Evolutionary conservation across 805 yeast species (phyloP).

Genomic region (Candida nitratophila): DNA sequence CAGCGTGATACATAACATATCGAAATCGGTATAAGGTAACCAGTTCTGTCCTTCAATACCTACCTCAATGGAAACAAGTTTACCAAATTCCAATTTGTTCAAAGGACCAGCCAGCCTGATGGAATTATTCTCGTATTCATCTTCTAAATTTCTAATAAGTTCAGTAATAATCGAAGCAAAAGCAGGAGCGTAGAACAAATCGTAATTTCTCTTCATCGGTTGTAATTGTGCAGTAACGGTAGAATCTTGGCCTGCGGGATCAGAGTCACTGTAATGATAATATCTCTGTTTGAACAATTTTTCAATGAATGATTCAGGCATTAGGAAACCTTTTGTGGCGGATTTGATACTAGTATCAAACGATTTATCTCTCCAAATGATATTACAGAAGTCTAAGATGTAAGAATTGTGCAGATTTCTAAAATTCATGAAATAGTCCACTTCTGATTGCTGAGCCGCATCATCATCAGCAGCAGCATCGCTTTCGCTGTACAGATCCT

Average conservation of each 20-base stretch:
- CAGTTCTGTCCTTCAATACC: conserved; percentile 25
- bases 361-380: conserved; percentile 50
- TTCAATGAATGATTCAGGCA: conserved; percentile 26
- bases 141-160: conserved; percentile 41
- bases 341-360: conserved; percentile 30
- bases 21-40: conserved; percentile 30
- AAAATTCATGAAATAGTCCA: background rate
- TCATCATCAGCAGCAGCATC: conserved; percentile 1
- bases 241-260: no score
- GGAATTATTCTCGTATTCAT: conserved; percentile 22
- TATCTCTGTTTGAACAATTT: conserved; percentile 21
- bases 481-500: background rate
- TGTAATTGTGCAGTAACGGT: conserved; percentile 23
- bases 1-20: conserved; percentile 38
- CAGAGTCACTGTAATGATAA: conserved; percentile 11
- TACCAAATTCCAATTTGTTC: conserved; percentile 33
- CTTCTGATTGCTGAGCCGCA: background rate
- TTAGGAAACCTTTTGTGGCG: conserved; percentile 32
- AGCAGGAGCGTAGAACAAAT: conserved; percentile 44
- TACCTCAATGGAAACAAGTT: conserved; percentile 20
- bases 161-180: conserved; percentile 38
- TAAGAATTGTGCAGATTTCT: conserved; percentile 39
- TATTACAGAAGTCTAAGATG: conserved; percentile 49
- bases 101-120: conserved; percentile 47
- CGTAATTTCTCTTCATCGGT: conserved; percentile 23